A percentile compares a stretch with the other conserved stretches of the same genome.
These are phyloP conservation scores for Colletotrichum shisoi DNA, from an alignment of 2,329 filamentous ascomycete genomes.

Conservation along the genomic window DNA sequence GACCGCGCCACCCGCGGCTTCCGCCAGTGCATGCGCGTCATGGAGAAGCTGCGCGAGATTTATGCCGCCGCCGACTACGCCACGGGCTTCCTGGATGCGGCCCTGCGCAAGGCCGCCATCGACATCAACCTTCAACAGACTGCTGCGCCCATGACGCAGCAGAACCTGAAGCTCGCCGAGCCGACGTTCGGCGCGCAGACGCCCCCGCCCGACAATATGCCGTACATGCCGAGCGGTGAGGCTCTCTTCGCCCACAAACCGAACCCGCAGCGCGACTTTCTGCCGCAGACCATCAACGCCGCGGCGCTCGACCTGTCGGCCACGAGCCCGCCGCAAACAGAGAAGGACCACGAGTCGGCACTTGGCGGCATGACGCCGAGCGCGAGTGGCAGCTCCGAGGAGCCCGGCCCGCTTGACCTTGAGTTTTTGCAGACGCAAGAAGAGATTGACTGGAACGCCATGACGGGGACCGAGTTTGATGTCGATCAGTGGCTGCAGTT, in stretches of 20 bases:
- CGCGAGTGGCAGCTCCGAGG: slow-evolving; percentile 56
- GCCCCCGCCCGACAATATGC: slow-evolving; percentile 62
- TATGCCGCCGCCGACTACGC: slow-evolving; percentile 96
- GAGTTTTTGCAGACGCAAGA: slow-evolving; percentile 58
- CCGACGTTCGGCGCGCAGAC: slow-evolving; percentile 56
- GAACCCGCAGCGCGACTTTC: slow-evolving; percentile 39
- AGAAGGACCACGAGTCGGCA: slow-evolving; percentile 51
- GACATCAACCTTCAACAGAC: slow-evolving; percentile 59
- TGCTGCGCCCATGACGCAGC: slow-evolving; percentile 49
- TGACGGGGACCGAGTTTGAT: slow-evolving; percentile 62
- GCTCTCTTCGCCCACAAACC: slow-evolving; percentile 45
- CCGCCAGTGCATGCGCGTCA: slow-evolving; percentile 89
- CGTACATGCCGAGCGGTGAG: slow-evolving; percentile 55
- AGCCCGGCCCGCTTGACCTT: slow-evolving; percentile 53
- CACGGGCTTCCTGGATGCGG: slow-evolving; percentile 92
- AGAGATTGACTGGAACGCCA: slow-evolving; percentile 63
- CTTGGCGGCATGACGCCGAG: slow-evolving; percentile 55
- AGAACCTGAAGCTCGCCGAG: slow-evolving; percentile 43
- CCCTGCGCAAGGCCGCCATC: slow-evolving; percentile 85
- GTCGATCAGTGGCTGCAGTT: slow-evolving; percentile 68
- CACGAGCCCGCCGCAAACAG: slow-evolving; percentile 57
- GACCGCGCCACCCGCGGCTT: slow-evolving; percentile 80
- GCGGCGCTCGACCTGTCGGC: slow-evolving; percentile 49
- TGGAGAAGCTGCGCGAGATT: slow-evolving; percentile 85
- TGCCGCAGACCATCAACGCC: slow-evolving; percentile 51